Evolutionary conservation across 257 asterid genomes (phyloP).

Genomic region (Pogostemon cablin): DNA sequence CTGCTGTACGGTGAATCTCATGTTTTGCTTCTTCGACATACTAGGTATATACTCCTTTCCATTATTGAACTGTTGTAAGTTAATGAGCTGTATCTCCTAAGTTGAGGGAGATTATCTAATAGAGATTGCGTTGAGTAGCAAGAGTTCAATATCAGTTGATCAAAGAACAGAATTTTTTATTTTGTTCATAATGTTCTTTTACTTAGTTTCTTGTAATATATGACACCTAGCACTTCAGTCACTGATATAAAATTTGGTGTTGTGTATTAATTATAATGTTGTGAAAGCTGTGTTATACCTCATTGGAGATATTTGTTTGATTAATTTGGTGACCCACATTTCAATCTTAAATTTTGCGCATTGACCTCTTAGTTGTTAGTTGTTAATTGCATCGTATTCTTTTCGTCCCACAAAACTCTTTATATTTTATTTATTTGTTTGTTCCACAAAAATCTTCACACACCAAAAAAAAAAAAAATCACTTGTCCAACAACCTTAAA

Average conservation of each 20-base stretch:
- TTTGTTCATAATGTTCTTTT: slow-evolving; percentile 22
- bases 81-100: slow-evolving; percentile 1
- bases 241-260: background rate
- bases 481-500: too few relatives aligned
- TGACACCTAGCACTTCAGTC: background rate
- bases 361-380: too few relatives aligned
- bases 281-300: background rate
- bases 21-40: slow-evolving; percentile 25
- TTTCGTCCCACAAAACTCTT: too few relatives aligned
- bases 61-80: slow-evolving; percentile 10
- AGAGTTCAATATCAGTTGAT: slow-evolving; percentile 1
- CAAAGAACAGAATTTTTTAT: slow-evolving; percentile 9
- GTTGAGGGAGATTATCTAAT: slow-evolving; percentile 13
- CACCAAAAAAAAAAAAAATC: too few relatives aligned
- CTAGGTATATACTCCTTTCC: background rate
- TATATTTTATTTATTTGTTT: too few relatives aligned
- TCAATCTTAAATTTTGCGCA: too few relatives aligned
- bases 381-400: too few relatives aligned
- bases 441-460: too few relatives aligned
- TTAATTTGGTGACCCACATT: too few relatives aligned
- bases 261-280: background rate
- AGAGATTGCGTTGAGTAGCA: slow-evolving; percentile 26
- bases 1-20: slow-evolving; percentile 37
- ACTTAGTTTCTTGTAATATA: slow-evolving; percentile 1
- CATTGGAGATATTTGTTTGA: too few relatives aligned